phyloP scores from a whole-genome alignment of 441 rosid genomes.

The Syzygium syzygioides region DNA sequence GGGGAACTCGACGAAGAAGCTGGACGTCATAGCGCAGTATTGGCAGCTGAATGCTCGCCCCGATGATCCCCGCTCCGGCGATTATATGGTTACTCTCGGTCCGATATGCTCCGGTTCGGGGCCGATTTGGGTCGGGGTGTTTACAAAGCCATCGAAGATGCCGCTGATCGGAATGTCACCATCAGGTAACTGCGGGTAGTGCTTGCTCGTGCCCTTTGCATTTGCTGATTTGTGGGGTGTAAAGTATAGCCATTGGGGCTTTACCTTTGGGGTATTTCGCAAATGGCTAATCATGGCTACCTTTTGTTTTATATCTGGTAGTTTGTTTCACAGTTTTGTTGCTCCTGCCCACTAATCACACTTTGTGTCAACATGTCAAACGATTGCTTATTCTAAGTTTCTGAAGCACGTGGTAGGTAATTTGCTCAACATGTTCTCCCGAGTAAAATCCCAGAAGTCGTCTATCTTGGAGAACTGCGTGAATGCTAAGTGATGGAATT shows the following conservation, averaged over 20 bases:
- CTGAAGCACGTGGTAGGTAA: neutral
- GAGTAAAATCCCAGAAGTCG: neutral
- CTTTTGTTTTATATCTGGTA: neutral
- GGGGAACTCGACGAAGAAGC: constrained; percentile 49
- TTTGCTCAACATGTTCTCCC: neutral
- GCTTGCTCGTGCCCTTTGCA: neutral
- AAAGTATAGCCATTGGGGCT: neutral
- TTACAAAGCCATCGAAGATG: constrained; percentile 52
- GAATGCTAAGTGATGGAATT: neutral
- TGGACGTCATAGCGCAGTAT: constrained; percentile 82
- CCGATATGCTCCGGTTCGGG: constrained; percentile 48
- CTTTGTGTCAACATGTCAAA: neutral
- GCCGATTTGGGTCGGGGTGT: constrained; percentile 50
- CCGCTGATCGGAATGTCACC: constrained; percentile 59
- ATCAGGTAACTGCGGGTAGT: constrained; percentile 35
- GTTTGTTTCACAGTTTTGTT: neutral
- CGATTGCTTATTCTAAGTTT: neutral
- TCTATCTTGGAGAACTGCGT: neutral
- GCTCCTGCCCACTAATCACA: neutral
- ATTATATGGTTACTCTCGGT: constrained; percentile 65
- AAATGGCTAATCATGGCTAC: neutral
- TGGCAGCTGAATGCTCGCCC: constrained; percentile 78
- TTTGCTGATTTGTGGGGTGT: neutral
- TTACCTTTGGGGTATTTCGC: neutral
- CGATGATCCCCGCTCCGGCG: constrained; percentile 70